Percentiles rank a stretch among this genome's conserved stretches.
These are phyloP conservation scores for Glycine tomentella DNA, from an alignment of 306 rosid species.

Conservation along the genomic window DNA sequence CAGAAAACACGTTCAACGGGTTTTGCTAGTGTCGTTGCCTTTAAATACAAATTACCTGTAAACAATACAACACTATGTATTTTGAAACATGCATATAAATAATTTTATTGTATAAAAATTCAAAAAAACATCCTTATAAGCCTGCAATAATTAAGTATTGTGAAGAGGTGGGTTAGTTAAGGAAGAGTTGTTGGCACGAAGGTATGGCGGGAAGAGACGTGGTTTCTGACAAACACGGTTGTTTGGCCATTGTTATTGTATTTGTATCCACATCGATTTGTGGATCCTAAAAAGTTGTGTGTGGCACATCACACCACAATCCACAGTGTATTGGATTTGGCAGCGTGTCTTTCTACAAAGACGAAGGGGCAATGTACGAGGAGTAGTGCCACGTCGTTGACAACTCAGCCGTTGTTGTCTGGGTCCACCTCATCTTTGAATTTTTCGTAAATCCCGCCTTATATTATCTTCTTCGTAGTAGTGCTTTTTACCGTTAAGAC, in stretches of 20 bases:
- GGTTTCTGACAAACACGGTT: slow-evolving; percentile 6
- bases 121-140: not conserved
- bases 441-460: slow-evolving; percentile 53
- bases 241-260: slow-evolving; percentile 14
- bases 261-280: slow-evolving; percentile 19
- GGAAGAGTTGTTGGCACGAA: not conserved
- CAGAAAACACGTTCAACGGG: slow-evolving; percentile 61
- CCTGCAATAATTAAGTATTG: not conserved
- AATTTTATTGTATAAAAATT: not conserved
- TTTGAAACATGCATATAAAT: no score
- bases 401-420: no score
- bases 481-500: no score
- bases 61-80: not conserved
- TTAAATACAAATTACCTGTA: slow-evolving; percentile 25
- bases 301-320: not conserved
- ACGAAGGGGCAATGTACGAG: slow-evolving; percentile 3
- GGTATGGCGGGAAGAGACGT: slow-evolving; percentile 14
- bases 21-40: slow-evolving; percentile 46
- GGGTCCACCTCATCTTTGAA: no score
- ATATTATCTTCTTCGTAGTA: no score
- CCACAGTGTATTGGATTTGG: not conserved
- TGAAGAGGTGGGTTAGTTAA: not conserved
- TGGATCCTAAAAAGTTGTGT: not conserved
- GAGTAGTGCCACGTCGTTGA: not conserved
- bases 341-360: slow-evolving; percentile 25